Conservation (phyloP, 495 filamentous ascomycete species). For the Trichoderma virens region DNA sequence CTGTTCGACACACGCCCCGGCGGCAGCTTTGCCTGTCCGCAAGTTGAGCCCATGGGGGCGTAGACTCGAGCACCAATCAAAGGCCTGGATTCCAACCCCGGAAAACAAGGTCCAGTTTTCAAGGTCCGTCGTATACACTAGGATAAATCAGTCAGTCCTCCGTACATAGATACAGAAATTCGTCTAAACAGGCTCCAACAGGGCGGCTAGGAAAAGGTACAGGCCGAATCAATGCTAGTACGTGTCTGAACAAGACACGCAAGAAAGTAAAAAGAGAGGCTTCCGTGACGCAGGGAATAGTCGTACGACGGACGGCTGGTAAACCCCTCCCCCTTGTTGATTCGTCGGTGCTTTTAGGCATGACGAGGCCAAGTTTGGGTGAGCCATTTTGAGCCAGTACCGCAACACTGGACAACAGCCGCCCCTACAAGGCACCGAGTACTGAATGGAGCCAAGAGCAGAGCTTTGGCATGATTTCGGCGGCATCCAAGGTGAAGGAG, state of each 20-base stretch:
- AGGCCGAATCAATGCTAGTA: background rate
- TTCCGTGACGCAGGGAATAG: background rate
- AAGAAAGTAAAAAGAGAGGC: background rate
- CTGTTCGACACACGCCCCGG: background rate
- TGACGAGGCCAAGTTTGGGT: background rate
- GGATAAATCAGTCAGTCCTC: constrained; percentile 8
- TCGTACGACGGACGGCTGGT: background rate
- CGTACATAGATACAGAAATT: background rate
- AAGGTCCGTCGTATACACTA: background rate
- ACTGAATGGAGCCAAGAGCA: background rate
- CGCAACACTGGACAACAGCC: background rate
- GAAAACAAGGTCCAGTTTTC: constrained; percentile 5
- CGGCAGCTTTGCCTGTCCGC: background rate
- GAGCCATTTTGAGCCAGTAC: background rate
- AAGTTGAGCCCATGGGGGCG: background rate
- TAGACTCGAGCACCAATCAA: background rate
- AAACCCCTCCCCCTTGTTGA: background rate
- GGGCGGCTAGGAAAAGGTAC: background rate
- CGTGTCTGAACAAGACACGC: background rate
- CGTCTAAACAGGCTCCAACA: background rate
- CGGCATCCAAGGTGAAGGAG: background rate
- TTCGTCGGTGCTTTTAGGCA: background rate
- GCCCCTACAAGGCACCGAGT: background rate
- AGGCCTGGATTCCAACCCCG: background rate
- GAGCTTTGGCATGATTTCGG: background rate